Base-by-base conservation (phyloP, 192 early-diverging fungal species). In the Coemansia reversa region DNA sequence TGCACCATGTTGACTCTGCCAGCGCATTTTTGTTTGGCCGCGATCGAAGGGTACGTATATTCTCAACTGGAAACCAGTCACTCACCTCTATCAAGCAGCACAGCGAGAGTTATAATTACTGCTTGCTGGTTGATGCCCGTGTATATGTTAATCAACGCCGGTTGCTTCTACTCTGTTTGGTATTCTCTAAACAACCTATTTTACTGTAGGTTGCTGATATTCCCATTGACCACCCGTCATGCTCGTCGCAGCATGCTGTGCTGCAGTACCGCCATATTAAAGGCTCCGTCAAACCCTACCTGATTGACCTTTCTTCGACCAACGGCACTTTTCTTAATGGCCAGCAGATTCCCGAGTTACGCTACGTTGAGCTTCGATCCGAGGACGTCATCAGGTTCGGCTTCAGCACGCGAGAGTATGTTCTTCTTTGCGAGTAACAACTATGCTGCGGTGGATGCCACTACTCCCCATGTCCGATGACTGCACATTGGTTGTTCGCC, bases 271-370 rank as follows among this genome's bases (percentile, higher is more conserved):
- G 94, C 50, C 88, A 86, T 51, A 70, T 90, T 5, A 77, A 68
- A 12, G 72, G 54, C 45, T 28, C 55, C 12, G 54, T 66, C 30
- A 74, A 62, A 57, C 94, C 94, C 19, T 98, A 95, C 62, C 77
- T 98, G 27, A 95, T 98, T 32, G 96, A 98, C 64, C 81, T 98
- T 33, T 89, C 90, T 45, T 93, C 94, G 29, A 87, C 93, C 11
- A 98, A 98, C 66, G 94, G 93, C 24, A 94, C 93, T 3, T 89
- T 85, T 63, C 82, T 98, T 12, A 98, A 98, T 81, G 89, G 89
- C 3, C 79, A 86, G 5, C 56, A 79, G 51, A 86, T 96, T 20
- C 89, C 92, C 3, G 60, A 78, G 7, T 86, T 89, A 16, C 84
- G 94, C 25, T 98, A 92, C 66, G 84, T 91, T 52, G 95, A 98